These are phyloP conservation scores for Rhododendron griersonianum DNA, from an alignment of 148 eudicot species.

Conservation along the genomic window DNA sequence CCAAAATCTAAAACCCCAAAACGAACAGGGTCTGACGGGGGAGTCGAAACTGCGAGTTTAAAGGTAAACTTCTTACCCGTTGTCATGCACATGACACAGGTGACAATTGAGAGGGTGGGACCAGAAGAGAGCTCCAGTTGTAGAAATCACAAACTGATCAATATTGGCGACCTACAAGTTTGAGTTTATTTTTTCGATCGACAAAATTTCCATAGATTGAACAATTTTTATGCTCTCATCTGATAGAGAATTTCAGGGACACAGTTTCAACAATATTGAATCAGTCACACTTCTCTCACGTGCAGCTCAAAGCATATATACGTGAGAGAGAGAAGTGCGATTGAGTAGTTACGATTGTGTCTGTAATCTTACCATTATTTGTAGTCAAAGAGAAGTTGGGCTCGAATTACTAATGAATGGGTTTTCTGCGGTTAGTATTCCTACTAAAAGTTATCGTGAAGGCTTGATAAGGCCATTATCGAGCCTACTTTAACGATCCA, in stretches of 20 bases:
- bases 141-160: too few relatives aligned
- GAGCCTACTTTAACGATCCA: neutral
- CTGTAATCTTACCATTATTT: neutral
- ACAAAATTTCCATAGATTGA: neutral
- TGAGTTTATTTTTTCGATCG: too few relatives aligned
- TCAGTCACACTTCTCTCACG: neutral
- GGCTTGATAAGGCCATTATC: neutral
- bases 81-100: neutral
- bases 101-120: too few relatives aligned
- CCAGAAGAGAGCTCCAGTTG: too few relatives aligned
- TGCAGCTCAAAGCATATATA: neutral
- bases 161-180: too few relatives aligned
- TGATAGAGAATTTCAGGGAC: neutral
- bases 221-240: neutral
- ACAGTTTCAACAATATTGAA: too few relatives aligned
- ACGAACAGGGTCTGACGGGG: rapidly evolving
- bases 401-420: neutral
- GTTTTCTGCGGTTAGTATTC: too few relatives aligned
- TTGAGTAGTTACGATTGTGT: neutral
- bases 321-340: neutral
- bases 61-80: neutral
- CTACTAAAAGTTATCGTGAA: neutral
- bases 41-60: neutral
- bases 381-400: neutral
- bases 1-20: too few relatives aligned